These are phyloP conservation scores for Linnemannia elongata DNA, from an alignment of 192 early-diverging fungal genomes.

Conservation along the genomic window DNA sequence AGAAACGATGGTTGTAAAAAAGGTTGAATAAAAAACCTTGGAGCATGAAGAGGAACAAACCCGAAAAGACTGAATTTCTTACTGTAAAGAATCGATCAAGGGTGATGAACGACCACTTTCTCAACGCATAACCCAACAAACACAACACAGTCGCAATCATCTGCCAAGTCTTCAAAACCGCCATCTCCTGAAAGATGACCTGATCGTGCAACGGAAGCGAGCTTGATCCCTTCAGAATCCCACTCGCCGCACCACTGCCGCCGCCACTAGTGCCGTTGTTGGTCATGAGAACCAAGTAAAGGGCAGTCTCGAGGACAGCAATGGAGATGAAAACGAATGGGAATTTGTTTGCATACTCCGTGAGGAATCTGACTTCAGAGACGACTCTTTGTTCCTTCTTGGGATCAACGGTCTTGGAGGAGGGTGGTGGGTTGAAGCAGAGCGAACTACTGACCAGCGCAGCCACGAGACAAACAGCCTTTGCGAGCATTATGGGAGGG, in stretches of 20 bases:
- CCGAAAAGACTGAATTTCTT: not conserved
- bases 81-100: slow-evolving; percentile 40
- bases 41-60: too few species aligned
- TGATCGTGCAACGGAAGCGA: not conserved
- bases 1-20: not conserved
- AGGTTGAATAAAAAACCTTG: not conserved
- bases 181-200: not conserved
- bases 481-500: not conserved
- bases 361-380: not conserved
- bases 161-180: slow-evolving; percentile 20
- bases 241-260: not conserved
- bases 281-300: slow-evolving; percentile 1
- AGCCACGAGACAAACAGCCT: slow-evolving; percentile 4
- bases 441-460: not conserved
- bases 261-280: not conserved
- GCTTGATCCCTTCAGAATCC: slow-evolving; percentile 6
- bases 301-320: not conserved
- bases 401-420: slow-evolving; percentile 8
- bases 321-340: not conserved
- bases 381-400: slow-evolving; percentile 15
- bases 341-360: not conserved
- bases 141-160: not conserved
- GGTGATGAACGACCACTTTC: slow-evolving; percentile 40
- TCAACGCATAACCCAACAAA: not conserved
- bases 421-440: not conserved